Conservation (phyloP, 208 protist genomes). For the Crithidia fasciculata region DNA sequence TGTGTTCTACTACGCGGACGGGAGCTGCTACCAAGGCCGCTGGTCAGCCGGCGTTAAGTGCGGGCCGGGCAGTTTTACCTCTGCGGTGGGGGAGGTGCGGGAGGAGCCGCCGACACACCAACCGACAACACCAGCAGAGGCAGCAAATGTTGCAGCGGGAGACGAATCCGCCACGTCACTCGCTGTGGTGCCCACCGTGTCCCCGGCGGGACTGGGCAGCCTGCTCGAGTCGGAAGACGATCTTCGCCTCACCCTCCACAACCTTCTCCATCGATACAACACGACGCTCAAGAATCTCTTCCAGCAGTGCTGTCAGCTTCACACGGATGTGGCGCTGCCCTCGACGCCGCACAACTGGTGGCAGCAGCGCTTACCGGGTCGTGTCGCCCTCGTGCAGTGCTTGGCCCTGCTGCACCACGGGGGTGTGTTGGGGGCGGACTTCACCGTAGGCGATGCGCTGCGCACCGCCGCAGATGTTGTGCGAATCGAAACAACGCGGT, state of each 20-base stretch:
- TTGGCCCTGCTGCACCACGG: constrained; percentile 72
- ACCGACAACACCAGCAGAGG: constrained; percentile 16
- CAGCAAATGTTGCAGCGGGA: constrained; percentile 4
- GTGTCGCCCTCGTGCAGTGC: constrained; percentile 64
- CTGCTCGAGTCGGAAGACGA: constrained; percentile 44
- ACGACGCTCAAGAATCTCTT: constrained; percentile 69
- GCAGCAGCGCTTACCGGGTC: constrained; percentile 69
- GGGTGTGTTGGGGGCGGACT: constrained; percentile 50
- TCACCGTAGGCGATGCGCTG: constrained; percentile 58
- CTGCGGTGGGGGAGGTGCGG: constrained; percentile 49
- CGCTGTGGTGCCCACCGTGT: constrained; percentile 27
- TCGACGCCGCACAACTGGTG: constrained; percentile 78
- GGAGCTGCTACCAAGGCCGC: constrained; percentile 82
- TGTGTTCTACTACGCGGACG: constrained; percentile 88
- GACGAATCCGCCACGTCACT: constrained; percentile 11
- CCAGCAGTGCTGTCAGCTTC: constrained; percentile 40
- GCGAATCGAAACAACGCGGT: constrained; percentile 27
- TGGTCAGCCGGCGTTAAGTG: constrained; percentile 71
- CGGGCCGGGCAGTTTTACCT: constrained; percentile 66
- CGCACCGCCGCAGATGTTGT: constrained; percentile 52
- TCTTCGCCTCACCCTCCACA: constrained; percentile 14
- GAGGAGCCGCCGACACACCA: not conserved
- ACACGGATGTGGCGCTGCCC: constrained; percentile 54
- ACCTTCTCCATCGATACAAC: constrained; percentile 80
- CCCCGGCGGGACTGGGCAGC: constrained; percentile 18